Base-by-base conservation (phyloP, 1,139 yeast genomes). In the Wickerhamiella infanticola region DNA sequence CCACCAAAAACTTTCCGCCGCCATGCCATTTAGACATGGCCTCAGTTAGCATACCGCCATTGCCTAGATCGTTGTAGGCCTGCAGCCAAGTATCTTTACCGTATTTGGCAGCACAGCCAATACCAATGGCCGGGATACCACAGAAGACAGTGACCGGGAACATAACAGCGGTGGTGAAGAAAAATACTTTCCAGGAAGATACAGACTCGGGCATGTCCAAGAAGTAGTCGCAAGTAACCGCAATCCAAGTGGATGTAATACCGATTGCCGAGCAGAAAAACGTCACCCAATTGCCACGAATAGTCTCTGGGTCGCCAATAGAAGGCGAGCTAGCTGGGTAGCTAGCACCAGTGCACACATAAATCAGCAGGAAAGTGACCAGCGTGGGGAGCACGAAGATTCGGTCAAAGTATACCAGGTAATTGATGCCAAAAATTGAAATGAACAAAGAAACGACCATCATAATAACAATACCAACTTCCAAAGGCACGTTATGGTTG, bases 231-330 rank as follows among this genome's bases (percentile, higher is more conserved):
- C 90, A 72, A 3, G 51, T 51, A 50, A 81, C 74, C 4, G 90
- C 81, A 36, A 94, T 93, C 95, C 95, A 86, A 1, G 95, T 83
- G 1, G 88, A 75, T 3, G 95, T 84, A 41, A 81, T 77, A 33
- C 95, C 80, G 58, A 82, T 83, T 36, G 81, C 71, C 43, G 84
- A 67, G 1, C 88, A 74, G 58, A 84, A 83, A 60, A 77, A 81
- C 18, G 85, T 74, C 31, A 85, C 61, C 75, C 84, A 77, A 8
- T 31, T 18, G 23, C 35, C 24, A 13, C 24, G 29, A 9, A 68
- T 59, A 1, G 74, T 69, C 7, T 63, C 60, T 1, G 67, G 47
- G 24, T 68, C 73, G 3, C 72, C 71, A 18, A 58, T 55, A 23
- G 76, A 67, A 46, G 62, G 60, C 3, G 71, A 58, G 31, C 61